A percentile compares a stretch with the other conserved stretches of the same genome.
These are phyloP conservation scores for Luvunga scandens DNA, from an alignment of 345 rosid genomes.

Conservation along the genomic window DNA sequence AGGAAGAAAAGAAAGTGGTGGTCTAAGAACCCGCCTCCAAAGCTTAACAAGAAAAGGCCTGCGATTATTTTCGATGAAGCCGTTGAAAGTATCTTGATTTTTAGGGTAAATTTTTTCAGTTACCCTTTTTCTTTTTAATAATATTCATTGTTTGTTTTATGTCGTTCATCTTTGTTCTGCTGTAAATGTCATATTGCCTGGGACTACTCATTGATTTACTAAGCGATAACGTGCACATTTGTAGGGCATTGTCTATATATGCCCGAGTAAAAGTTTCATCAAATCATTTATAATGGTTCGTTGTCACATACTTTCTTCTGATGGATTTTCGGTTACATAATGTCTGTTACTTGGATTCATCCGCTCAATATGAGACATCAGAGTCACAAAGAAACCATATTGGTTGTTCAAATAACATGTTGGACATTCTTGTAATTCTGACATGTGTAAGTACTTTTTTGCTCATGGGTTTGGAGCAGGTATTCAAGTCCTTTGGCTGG, in stretches of 20 bases:
- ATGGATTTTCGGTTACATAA: background rate
- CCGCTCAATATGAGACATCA: background rate
- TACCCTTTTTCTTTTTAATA: too few species aligned
- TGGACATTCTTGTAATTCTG: background rate
- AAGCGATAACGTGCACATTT: background rate
- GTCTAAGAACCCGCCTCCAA: slow-evolving; percentile 19
- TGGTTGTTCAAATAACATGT: background rate
- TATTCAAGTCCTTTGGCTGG: slow-evolving; percentile 61
- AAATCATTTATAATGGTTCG: background rate
- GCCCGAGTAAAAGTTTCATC: background rate
- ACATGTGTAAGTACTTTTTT: slow-evolving; percentile 3
- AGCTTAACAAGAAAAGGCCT: slow-evolving; percentile 13
- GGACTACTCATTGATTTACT: background rate
- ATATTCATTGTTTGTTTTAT: too few species aligned
- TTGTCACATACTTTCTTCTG: background rate
- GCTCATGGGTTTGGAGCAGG: slow-evolving; percentile 38
- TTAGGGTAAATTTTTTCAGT: slow-evolving; percentile 31
- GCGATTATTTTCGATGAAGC: slow-evolving; percentile 31
- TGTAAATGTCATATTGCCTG: too few species aligned
- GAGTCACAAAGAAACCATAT: background rate
- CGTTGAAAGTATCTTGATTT: slow-evolving; percentile 40
- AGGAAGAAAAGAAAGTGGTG: slow-evolving; percentile 30
- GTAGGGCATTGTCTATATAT: background rate
- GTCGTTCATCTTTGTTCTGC: too few species aligned
- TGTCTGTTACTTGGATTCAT: background rate